Conservation (phyloP, 2,329 filamentous ascomycete genomes). For the Acrodontium crateriforme region DNA sequence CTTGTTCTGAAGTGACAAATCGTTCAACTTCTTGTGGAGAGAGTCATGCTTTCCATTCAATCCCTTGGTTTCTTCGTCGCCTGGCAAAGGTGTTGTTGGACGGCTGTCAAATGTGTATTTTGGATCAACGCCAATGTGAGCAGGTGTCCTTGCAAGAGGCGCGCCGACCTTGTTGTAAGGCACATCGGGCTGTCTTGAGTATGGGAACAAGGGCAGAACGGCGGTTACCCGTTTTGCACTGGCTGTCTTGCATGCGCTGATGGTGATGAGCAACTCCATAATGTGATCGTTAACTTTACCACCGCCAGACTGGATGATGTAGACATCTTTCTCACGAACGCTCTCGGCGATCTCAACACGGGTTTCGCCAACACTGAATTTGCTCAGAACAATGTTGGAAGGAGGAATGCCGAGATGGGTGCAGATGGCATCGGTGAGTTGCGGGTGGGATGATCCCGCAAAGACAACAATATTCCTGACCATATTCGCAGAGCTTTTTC, state of each 20-base stretch:
- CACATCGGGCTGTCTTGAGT: slow-evolving; percentile 89
- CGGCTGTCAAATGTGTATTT: slow-evolving; percentile 79
- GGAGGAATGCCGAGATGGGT: slow-evolving; percentile 75
- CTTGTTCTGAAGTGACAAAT: slow-evolving; percentile 47
- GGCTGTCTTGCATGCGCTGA: slow-evolving; percentile 92
- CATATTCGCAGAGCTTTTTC: slow-evolving; percentile 50
- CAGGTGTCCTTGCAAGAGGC: slow-evolving; percentile 59
- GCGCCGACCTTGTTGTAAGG: slow-evolving; percentile 94
- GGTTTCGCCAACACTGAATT: slow-evolving; percentile 92
- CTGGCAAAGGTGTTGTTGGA: slow-evolving; percentile 69
- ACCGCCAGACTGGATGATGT: slow-evolving; percentile 89
- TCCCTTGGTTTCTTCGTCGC: slow-evolving; percentile 51
- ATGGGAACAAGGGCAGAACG: slow-evolving; percentile 89
- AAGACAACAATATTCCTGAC: slow-evolving; percentile 91
- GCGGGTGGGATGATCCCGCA: slow-evolving; percentile 82
- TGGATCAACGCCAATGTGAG: slow-evolving; percentile 45
- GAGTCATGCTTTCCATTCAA: slow-evolving; percentile 46
- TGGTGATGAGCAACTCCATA: slow-evolving; percentile 93
- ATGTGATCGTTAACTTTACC: slow-evolving; percentile 92
- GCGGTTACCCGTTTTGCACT: slow-evolving; percentile 88
- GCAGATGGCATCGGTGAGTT: slow-evolving; percentile 76
- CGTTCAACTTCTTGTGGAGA: slow-evolving; percentile 60
- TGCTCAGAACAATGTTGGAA: slow-evolving; percentile 69
- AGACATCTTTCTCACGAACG: slow-evolving; percentile 95
- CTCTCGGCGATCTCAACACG: slow-evolving; percentile 93